Evolutionary conservation across 495 filamentous ascomycete species (phyloP).

Genomic region (Echria macrotheca): DNA sequence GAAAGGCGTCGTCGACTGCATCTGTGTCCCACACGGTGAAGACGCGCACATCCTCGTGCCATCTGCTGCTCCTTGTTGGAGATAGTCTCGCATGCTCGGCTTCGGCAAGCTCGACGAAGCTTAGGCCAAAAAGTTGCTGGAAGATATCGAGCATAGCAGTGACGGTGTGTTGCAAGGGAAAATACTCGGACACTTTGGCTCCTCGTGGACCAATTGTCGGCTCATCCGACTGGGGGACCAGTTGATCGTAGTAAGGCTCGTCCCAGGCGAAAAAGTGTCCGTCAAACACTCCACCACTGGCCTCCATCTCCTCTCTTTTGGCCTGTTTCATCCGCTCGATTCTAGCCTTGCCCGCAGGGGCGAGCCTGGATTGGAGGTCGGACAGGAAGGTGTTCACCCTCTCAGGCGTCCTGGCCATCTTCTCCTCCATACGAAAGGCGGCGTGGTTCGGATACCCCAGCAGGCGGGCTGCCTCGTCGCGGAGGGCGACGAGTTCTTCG

Average conservation of each 20-base stretch:
- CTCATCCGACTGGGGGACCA: background rate
- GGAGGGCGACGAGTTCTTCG: background rate
- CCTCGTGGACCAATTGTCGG: too few species aligned
- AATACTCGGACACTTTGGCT: background rate
- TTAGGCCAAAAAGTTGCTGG: background rate
- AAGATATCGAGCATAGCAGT: background rate
- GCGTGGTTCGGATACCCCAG: constrained; percentile 2
- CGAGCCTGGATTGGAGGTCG: background rate
- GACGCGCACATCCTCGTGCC: background rate
- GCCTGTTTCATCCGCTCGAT: background rate
- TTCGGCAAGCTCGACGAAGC: background rate
- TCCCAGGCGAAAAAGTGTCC: background rate
- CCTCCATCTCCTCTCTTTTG: background rate
- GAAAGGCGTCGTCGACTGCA: background rate
- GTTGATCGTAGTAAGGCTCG: background rate
- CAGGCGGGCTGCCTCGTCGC: background rate
- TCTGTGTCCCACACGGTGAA: background rate
- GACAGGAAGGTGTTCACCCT: background rate
- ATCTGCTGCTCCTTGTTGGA: too few species aligned
- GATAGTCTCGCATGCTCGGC: background rate
- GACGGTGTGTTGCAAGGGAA: background rate
- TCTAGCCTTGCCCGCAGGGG: background rate
- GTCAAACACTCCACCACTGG: background rate
- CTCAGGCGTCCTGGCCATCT: background rate
- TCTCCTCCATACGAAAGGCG: background rate